Percentiles rank a stretch among this genome's conserved stretches.
These are phyloP conservation scores for Pezicula rhizophila DNA, from an alignment of 2,329 filamentous ascomycete species.

Conservation along the genomic window DNA sequence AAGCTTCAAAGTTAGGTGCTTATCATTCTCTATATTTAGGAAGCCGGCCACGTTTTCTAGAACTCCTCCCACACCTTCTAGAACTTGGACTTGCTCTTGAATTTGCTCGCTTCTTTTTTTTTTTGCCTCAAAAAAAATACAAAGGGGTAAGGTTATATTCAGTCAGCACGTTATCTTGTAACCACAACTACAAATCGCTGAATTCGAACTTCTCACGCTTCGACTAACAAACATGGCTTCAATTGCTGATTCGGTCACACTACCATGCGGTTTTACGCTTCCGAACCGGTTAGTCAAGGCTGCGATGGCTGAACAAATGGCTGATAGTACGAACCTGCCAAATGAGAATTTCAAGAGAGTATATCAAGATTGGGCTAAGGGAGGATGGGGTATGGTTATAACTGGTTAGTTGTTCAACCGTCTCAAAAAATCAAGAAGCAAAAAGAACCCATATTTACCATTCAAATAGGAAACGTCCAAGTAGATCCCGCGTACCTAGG, in stretches of 20 bases:
- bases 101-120: no score
- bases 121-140: no score
- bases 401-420: slow-evolving; percentile 28
- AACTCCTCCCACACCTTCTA: no score
- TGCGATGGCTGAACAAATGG: slow-evolving; percentile 42
- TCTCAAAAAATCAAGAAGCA: not conserved
- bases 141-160: no score
- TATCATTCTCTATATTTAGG: no score
- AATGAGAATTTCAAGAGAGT: slow-evolving; percentile 34
- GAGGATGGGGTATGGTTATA: slow-evolving; percentile 47
- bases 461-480: slow-evolving; percentile 36
- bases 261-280: slow-evolving; percentile 49
- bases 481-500: slow-evolving; percentile 35
- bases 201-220: no score
- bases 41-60: no score
- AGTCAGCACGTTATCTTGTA: no score
- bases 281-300: slow-evolving; percentile 49
- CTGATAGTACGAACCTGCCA: slow-evolving; percentile 36
- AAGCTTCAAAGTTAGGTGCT: no score
- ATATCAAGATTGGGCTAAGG: slow-evolving; percentile 48
- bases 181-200: no score
- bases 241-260: slow-evolving; percentile 37
- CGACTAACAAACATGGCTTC: not conserved
- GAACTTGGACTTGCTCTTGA: no score
- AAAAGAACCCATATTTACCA: not conserved